Evolutionary conservation across 805 yeast species (phyloP).

Genomic region (Scheffersomyces spartinae): DNA sequence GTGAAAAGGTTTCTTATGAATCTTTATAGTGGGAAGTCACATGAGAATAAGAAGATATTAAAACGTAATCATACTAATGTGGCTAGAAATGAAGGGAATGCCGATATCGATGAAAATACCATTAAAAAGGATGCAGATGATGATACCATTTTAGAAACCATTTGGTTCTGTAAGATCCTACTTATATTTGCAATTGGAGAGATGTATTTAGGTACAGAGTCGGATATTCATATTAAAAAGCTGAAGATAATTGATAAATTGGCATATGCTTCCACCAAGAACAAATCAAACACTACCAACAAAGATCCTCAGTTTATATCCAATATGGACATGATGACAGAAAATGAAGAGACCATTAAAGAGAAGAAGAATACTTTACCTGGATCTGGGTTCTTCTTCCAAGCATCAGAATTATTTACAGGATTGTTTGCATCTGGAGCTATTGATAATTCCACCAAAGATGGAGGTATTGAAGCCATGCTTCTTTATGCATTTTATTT

Average conservation of each 20-base stretch:
- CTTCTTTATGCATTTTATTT: slow-evolving; percentile 65
- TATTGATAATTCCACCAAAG: slow-evolving; percentile 63
- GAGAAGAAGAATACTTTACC: slow-evolving; percentile 39
- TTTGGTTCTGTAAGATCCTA: slow-evolving; percentile 70
- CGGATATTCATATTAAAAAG: slow-evolving; percentile 43
- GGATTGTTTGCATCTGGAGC: slow-evolving; percentile 74
- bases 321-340: too few species aligned
- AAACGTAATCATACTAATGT: slow-evolving; percentile 25
- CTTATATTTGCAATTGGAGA: slow-evolving; percentile 72
- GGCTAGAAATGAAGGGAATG: slow-evolving; percentile 11
- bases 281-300: slow-evolving; percentile 5
- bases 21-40: slow-evolving; percentile 45
- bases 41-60: slow-evolving; percentile 26
- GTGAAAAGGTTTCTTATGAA: slow-evolving; percentile 57
- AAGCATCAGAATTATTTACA: slow-evolving; percentile 69
- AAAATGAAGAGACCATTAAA: slow-evolving; percentile 6
- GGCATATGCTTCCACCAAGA: slow-evolving; percentile 2
- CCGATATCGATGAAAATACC: slow-evolving; percentile 26
- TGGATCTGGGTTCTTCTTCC: slow-evolving; percentile 68
- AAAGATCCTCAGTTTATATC: too few species aligned
- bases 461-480: slow-evolving; percentile 71
- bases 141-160: slow-evolving; percentile 58
- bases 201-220: slow-evolving; percentile 71
- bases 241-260: slow-evolving; percentile 7
- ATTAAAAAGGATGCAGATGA: slow-evolving; percentile 32